Percentiles rank a stretch among this genome's conserved stretches.
These are phyloP conservation scores for Colletotrichum shisoi DNA, from an alignment of 2,329 filamentous ascomycete species.

Conservation along the genomic window DNA sequence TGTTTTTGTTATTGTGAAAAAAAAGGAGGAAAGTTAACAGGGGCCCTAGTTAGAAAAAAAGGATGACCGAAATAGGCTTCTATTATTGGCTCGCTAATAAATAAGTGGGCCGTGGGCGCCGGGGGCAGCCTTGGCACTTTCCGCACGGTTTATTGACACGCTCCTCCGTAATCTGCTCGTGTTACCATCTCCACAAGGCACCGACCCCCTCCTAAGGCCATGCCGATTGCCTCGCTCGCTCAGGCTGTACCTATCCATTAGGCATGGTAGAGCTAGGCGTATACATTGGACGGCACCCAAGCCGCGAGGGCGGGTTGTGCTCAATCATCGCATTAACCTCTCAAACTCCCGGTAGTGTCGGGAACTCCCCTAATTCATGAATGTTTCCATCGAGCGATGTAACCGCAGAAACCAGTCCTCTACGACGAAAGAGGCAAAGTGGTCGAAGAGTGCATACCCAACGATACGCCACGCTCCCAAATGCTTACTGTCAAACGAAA, in stretches of 20 bases:
- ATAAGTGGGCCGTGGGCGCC: too few species aligned
- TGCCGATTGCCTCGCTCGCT: not conserved
- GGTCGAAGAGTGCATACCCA: conserved; percentile 30
- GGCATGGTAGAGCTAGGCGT: not conserved
- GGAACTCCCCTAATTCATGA: conserved; percentile 20
- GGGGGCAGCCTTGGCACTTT: too few species aligned
- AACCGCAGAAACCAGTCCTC: conserved; percentile 17
- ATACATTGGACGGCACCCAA: not conserved
- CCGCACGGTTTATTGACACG: too few species aligned
- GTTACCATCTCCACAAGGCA: not conserved
- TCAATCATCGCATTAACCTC: conserved; percentile 10
- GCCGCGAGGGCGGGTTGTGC: not conserved
- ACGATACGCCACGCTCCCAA: conserved; percentile 39
- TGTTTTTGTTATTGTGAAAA: too few species aligned
- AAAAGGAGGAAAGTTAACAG: too few species aligned
- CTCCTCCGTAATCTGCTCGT: too few species aligned
- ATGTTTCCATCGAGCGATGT: conserved; percentile 17
- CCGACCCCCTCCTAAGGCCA: not conserved
- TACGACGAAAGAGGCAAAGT: conserved; percentile 20
- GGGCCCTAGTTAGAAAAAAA: too few species aligned
- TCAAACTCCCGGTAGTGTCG: conserved; percentile 18
- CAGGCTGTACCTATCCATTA: not conserved
- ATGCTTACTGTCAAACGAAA: conserved; percentile 36
- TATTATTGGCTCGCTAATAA: too few species aligned
- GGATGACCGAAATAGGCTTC: too few species aligned